These are phyloP conservation scores for Tagetes erecta DNA, from an alignment of 129 eudicot genomes.

Conservation along the genomic window DNA sequence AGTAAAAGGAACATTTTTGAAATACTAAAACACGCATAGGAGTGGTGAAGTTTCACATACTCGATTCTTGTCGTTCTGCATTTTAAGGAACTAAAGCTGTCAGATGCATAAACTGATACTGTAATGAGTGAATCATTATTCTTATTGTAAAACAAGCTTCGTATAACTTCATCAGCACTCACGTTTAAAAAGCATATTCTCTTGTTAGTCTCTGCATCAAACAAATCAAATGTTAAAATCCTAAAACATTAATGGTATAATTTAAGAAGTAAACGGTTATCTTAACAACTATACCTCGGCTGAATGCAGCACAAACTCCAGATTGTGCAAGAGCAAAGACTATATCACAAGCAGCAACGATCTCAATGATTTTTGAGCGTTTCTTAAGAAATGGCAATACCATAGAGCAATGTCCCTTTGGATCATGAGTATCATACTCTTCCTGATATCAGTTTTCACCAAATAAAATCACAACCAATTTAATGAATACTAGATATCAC, in stretches of 20 bases:
- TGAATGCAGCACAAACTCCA: conserved; percentile 94
- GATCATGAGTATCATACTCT: conserved; percentile 86
- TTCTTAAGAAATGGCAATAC: conserved; percentile 67
- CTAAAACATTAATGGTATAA: neutral
- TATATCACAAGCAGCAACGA: conserved; percentile 89
- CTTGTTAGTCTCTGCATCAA: conserved; percentile 76
- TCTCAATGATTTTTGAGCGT: conserved; percentile 83
- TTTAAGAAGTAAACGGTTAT: neutral
- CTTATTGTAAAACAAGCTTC: conserved; percentile 93
- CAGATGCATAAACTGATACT: conserved; percentile 88
- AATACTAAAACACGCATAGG: neutral
- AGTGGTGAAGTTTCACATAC: conserved; percentile 43
- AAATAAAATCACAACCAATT: neutral
- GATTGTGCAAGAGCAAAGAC: conserved; percentile 95
- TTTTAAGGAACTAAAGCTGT: conserved; percentile 84
- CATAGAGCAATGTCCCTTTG: conserved; percentile 69
- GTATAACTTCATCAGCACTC: conserved; percentile 86
- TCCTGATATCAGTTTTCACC: conserved; percentile 46
- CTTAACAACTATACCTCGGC: conserved; percentile 56
- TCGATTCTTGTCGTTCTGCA: conserved; percentile 92
- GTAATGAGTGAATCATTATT: conserved; percentile 92
- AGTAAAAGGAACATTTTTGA: neutral
- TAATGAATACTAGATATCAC: neutral
- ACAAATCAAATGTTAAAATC: conserved; percentile 13
- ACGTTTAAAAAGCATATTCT: conserved; percentile 87